phyloP scores from a whole-genome alignment of 164 flowering plant species.

The Vitis cinerea region DNA sequence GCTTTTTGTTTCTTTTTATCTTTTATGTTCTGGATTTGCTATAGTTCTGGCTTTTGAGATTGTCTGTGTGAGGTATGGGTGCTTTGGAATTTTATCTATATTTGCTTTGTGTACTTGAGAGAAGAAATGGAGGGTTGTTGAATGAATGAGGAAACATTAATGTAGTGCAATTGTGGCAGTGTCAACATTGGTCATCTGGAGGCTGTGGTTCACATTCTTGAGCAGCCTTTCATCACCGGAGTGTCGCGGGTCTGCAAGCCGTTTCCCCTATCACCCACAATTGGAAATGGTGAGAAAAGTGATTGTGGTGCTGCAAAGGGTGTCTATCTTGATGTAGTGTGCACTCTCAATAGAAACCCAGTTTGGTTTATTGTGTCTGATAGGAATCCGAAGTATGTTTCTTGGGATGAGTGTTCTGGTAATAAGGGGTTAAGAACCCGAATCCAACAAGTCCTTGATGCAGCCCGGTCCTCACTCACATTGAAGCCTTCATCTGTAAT shows the following conservation, averaged over 20 bases:
- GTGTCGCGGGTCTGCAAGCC: constrained; percentile 91
- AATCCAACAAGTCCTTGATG: constrained; percentile 43
- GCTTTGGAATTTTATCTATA: background rate
- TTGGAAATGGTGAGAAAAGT: constrained; percentile 5
- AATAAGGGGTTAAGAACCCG: constrained; percentile 55
- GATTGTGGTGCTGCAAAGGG: constrained; percentile 20
- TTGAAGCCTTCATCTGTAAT: constrained; percentile 62
- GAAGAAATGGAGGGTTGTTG: background rate
- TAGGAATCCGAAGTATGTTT: constrained; percentile 73
- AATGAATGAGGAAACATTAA: background rate
- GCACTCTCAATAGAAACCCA: constrained; percentile 58
- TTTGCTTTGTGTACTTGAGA: background rate
- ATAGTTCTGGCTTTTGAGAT: too few relatives aligned
- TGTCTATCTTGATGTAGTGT: constrained; percentile 74
- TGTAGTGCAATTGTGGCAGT: constrained; percentile 37
- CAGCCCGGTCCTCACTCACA: constrained; percentile 38
- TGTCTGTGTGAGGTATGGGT: background rate
- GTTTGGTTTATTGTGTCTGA: constrained; percentile 89
- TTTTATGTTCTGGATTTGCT: too few relatives aligned
- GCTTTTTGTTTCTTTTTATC: too few relatives aligned
- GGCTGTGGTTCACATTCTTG: constrained; percentile 63
- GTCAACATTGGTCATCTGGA: constrained; percentile 79
- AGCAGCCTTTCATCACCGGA: constrained; percentile 59
- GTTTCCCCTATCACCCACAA: constrained; percentile 29
- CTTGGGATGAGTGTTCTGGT: constrained; percentile 44